phyloP scores from a whole-genome alignment of 371 early-diverging fungal species.

The Thermomucor indicae-seudaticae region DNA sequence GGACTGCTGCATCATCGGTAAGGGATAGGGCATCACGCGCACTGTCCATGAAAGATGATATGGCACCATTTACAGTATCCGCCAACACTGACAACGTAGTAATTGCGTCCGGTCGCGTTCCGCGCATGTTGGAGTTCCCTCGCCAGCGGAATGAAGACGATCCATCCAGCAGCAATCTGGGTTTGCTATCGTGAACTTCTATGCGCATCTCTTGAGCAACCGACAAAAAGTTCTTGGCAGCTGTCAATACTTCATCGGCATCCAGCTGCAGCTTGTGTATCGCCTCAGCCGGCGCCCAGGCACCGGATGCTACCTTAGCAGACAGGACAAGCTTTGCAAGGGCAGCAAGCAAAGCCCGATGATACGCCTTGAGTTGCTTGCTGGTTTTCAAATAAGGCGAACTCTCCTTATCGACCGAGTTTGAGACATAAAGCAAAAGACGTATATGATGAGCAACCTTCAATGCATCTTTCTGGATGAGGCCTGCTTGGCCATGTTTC shows the following conservation, averaged over 20 bases:
- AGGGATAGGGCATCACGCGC: conserved; percentile 17
- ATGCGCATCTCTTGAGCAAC: conserved; percentile 74
- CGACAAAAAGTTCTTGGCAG: conserved; percentile 72
- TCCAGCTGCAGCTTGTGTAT: conserved; percentile 27
- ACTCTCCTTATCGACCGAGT: conserved; percentile 66
- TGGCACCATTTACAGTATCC: conserved; percentile 28
- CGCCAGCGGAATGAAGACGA: conserved; percentile 11
- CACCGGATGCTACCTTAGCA: conserved; percentile 78
- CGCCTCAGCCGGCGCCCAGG: conserved; percentile 48
- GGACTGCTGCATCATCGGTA: conserved; percentile 7
- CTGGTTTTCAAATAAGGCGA: conserved; percentile 62
- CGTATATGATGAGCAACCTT: conserved; percentile 76
- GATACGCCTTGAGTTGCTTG: conserved; percentile 62
- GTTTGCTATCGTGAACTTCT: conserved; percentile 47
- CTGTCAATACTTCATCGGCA: conserved; percentile 62
- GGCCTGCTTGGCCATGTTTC: conserved; percentile 35
- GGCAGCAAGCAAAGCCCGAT: conserved; percentile 74
- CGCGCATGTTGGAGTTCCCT: neutral
- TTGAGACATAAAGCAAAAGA: conserved; percentile 76
- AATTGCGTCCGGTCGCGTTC: conserved; percentile 12
- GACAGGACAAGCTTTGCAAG: conserved; percentile 80
- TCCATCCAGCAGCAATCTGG: conserved; percentile 16
- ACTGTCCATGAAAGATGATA: conserved; percentile 30
- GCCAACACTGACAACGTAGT: conserved; percentile 20
- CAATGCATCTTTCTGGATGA: conserved; percentile 20